Conservation (phyloP, 345 rosid species). For the Schrenkiella parvula region DNA sequence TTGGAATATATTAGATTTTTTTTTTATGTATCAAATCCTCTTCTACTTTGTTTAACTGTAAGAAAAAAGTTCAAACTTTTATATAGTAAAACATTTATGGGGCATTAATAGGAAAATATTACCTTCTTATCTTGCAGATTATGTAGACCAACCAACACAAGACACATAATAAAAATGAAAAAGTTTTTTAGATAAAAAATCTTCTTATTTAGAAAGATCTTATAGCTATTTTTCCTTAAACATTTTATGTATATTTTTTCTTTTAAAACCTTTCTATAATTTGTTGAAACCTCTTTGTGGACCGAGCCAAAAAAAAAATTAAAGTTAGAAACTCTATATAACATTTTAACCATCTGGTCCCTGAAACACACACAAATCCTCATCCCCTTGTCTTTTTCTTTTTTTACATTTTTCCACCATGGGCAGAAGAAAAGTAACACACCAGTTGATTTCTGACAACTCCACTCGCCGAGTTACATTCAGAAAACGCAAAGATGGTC, state of each 20-base stretch:
- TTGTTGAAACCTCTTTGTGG: constrained; percentile 6
- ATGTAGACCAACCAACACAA: constrained; percentile 5
- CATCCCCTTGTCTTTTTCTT: not conserved
- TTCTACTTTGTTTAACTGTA: not conserved
- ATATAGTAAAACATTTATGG: not conserved
- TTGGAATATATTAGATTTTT: too few relatives aligned
- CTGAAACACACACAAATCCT: constrained; percentile 1
- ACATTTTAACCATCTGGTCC: not conserved
- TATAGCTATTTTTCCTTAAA: constrained; percentile 8
- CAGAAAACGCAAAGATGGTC: constrained; percentile 31
- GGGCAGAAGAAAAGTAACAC: constrained; percentile 35
- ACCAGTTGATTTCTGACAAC: constrained; percentile 23
- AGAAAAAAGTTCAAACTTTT: not conserved
- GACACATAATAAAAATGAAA: constrained; percentile 10
- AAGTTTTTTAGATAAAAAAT: not conserved
- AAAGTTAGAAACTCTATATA: constrained; percentile 27
- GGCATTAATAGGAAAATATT: not conserved
- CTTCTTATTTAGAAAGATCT: constrained; percentile 8
- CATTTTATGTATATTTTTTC: not conserved
- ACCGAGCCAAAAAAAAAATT: constrained; percentile 1
- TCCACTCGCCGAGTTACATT: constrained; percentile 27
- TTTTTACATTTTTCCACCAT: not conserved
- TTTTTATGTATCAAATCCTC: not conserved
- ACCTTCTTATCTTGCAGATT: not conserved
- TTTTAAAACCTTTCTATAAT: constrained; percentile 11